Percentiles rank a stretch among this genome's conserved stretches.
These are phyloP conservation scores for Cinchona pubescens DNA, from an alignment of 257 asterid species.

Conservation along the genomic window DNA sequence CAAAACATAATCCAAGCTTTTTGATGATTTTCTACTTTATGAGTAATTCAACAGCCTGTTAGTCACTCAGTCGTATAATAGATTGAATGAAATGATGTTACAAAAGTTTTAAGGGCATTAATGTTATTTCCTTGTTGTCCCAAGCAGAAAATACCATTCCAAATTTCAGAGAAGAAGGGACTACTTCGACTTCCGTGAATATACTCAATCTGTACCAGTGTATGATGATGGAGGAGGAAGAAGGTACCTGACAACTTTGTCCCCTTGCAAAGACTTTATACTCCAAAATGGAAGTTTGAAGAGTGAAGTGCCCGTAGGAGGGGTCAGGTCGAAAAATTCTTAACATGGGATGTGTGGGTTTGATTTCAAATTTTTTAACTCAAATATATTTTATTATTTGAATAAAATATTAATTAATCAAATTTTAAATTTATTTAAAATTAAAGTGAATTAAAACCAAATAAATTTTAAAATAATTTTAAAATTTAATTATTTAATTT, in stretches of 20 bases:
- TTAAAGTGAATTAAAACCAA: no score
- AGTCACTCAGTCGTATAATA: background rate
- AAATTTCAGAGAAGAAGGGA: background rate
- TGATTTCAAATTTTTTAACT: no score
- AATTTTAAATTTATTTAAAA: no score
- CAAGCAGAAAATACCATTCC: background rate
- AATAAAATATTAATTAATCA: no score
- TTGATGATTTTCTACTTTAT: no score
- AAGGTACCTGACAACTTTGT: constrained; percentile 9
- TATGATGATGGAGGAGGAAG: background rate
- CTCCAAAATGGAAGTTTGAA: background rate
- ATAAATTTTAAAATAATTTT: no score
- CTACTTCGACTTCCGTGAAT: constrained; percentile 11
- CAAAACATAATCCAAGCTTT: no score
- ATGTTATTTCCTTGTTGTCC: background rate
- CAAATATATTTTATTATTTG: no score
- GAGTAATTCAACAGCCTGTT: no score
- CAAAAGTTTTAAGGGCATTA: background rate
- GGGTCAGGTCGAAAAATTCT: no score
- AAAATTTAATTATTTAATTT: no score
- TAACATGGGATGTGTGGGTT: no score
- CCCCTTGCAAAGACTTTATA: constrained; percentile 1
- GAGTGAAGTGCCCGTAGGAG: background rate
- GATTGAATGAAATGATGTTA: constrained; percentile 1
- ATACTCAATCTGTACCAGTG: background rate